phyloP scores from a whole-genome alignment of 1,284 basidiomycete genomes.

The Pascua sp. region DNA sequence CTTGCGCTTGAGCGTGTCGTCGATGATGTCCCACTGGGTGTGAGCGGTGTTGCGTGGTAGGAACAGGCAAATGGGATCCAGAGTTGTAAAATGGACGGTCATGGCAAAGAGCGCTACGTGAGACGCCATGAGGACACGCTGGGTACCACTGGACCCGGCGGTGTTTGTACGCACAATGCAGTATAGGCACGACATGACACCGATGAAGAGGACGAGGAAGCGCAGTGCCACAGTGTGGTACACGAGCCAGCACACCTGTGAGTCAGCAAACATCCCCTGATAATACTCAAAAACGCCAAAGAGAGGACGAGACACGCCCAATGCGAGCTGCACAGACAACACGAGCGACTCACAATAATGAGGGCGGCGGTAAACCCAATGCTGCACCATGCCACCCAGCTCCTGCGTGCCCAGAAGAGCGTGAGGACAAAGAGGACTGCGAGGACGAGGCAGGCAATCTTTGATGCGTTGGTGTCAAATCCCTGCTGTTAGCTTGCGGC shows the following conservation, averaged over 20 bases:
- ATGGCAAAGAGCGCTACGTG: too few relatives aligned
- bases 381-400: conserved; percentile 58
- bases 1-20: conserved; percentile 86
- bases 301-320: too few relatives aligned
- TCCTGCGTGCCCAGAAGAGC: conserved; percentile 76
- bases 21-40: conserved; percentile 76
- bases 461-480: conserved; percentile 90
- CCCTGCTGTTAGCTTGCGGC: conserved; percentile 41
- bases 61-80: too few relatives aligned
- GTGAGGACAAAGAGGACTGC: conserved; percentile 87
- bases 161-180: conserved; percentile 33
- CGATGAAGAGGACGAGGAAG: conserved; percentile 80
- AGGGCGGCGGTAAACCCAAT: conserved; percentile 43
- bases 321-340: neutral
- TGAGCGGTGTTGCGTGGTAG: conserved; percentile 1
- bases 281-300: too few relatives aligned
- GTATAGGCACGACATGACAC: conserved; percentile 91
- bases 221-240: conserved; percentile 57
- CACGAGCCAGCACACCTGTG: conserved; percentile 75
- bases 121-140: too few relatives aligned
- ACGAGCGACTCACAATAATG: conserved; percentile 31
- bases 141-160: too few relatives aligned
- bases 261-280: neutral
- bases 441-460: conserved; percentile 77
- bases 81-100: too few relatives aligned